Base-by-base conservation (phyloP, 305 asterid species). In the Solanum hybrid region DNA sequence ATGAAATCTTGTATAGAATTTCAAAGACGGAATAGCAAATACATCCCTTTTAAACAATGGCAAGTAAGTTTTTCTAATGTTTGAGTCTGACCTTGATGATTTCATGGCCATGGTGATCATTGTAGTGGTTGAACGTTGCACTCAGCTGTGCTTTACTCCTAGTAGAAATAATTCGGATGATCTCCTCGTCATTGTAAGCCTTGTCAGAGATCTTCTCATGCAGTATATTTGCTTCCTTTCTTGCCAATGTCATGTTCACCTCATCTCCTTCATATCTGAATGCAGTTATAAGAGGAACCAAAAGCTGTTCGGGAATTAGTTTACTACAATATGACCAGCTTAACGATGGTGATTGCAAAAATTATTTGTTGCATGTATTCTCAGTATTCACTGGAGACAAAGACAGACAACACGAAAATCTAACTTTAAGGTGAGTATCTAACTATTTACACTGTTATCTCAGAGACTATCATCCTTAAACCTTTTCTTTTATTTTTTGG, bases 91-190 rank as follows among this genome's bases (percentile, higher is more conserved):
- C 99, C 98, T 95, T 95, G 87, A 92, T 93, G 92, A 97, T 91
- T 40, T 94, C 92, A 90, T 89, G 95, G 91, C 98, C 98, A 89
- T 94, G 95, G 2, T 89, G 94, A 92, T 96, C 92, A 31, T 94
- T 94, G 78, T 95, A 96, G 51, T 95, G 96, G 92, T 97, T 96
- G 82, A 96, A 92, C 4, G 98, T 95, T 88, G 99, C 99, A 90
- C 93, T 97, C 78, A 97, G 94, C 91, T 97, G 99, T 15, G 98
- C 94, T 92, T 97, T 96, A 94, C 98, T 96, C 94, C 98, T 94
- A 2, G 99, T 95, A 4, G 98, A 87, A 29, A 97, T 76, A 78
- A 97, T 95, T 91, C 98, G 90, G 85, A 96, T 92, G 19, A 96
- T 26, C 92, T 96, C 98, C n/a, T 97, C 98, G 81, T 95, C 94